Conservation (phyloP, 179 eudicot species). For the Silene coronaria region DNA sequence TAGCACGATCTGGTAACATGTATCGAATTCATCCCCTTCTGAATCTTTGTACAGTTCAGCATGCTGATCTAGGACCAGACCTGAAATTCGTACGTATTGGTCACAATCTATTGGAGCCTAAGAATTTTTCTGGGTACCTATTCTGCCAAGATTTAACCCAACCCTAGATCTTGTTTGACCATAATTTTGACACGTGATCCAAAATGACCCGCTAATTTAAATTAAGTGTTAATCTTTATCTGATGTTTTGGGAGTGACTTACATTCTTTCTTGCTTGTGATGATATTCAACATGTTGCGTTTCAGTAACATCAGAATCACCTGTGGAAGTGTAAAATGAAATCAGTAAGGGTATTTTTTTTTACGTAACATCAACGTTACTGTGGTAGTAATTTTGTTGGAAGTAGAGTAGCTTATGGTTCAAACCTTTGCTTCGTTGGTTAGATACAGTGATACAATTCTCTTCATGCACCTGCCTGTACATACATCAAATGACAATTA, state of each 20-base stretch:
- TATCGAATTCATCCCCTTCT: conserved; percentile 46
- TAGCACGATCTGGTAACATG: conserved; percentile 70
- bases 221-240: too few species aligned
- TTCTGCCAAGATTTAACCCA: background rate
- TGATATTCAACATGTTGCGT: conserved; percentile 49
- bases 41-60: conserved; percentile 67
- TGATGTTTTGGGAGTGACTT: conserved; percentile 18
- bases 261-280: conserved; percentile 72
- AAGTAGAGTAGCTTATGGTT: background rate
- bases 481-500: background rate
- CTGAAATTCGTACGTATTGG: conserved; percentile 23
- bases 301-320: conserved; percentile 64
- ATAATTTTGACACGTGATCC: too few species aligned
- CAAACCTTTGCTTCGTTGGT: conserved; percentile 66
- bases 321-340: conserved; percentile 29
- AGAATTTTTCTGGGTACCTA: background rate
- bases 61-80: conserved; percentile 57
- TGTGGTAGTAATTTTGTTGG: background rate
- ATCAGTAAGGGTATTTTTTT: background rate
- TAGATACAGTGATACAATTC: conserved; percentile 56
- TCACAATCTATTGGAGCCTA: background rate
- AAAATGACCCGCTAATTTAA: too few species aligned
- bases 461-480: conserved; percentile 60
- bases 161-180: too few species aligned
- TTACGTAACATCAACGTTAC: background rate